These are phyloP conservation scores for Eudorina sp. DNA, from an alignment of 139 green algal species.

Conservation along the genomic window DNA sequence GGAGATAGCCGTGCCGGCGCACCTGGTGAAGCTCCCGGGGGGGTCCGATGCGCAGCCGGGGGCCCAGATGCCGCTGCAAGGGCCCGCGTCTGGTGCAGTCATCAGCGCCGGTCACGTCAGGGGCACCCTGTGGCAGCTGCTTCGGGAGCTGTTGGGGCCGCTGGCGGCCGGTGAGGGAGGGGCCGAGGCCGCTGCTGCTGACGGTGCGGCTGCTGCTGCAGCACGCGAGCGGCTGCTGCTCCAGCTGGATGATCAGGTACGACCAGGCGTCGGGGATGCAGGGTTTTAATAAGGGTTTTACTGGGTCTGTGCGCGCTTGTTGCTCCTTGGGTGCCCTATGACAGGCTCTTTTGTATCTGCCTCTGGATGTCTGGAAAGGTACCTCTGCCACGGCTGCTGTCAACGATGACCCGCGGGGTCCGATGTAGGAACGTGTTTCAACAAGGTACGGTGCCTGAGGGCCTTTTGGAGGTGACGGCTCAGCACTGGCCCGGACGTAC, in stretches of 20 bases:
- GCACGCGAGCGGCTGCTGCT: neutral
- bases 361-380: neutral
- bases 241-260: conserved; percentile 15
- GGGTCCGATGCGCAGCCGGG: no score
- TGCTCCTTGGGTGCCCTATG: neutral
- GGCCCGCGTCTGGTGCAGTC: neutral
- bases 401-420: neutral
- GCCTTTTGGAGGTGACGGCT: neutral
- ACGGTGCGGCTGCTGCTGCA: neutral
- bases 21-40: no score
- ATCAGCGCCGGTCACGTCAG: neutral
- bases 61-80: no score
- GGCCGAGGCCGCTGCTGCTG: neutral
- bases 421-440: neutral
- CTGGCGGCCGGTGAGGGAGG: neutral
- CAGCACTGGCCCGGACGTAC: neutral
- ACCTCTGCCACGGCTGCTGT: neutral
- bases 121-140: neutral
- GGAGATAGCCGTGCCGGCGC: no score
- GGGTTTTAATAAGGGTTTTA: neutral
- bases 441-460: neutral
- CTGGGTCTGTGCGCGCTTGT: neutral
- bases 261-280: neutral
- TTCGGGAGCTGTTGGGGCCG: conserved; percentile 8
- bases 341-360: neutral